Base-by-base conservation (phyloP, 331 rosid genomes). In the Dryas integrifolia region DNA sequence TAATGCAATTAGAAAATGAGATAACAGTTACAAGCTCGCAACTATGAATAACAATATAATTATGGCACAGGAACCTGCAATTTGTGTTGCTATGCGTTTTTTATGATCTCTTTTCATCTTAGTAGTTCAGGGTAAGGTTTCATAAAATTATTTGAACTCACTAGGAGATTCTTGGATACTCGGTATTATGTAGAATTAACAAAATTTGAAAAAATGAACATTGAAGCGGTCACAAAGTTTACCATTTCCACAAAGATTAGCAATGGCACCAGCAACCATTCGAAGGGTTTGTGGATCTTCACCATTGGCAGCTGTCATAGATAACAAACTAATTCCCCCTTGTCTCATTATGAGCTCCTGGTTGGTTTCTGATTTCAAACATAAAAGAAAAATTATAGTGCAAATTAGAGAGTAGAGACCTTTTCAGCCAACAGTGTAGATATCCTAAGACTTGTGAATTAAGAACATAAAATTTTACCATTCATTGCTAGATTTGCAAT, bases 171-270 rank as follows among this genome's bases (percentile, higher is more conserved):
- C 18, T 46, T 47, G 57, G 13, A 61, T 30, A 58, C 60, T 65
- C 52, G 21, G 67, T 48, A 74, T 11, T 7, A 45, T 50, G 65
- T 62, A 43, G 10, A 55, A 51, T 15, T 5, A 65, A 73, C 59
- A 73, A 78, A 76, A 43, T 0, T 26, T 65, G 16, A 68, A 50
- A 58, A 44, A 63, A 52, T 58, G 63, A 60, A 74, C 58, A 38
- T 65, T 43, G 47, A 65, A 82, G 47, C 72, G 77, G 66, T 74
- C 58, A 81, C 62, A 46, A 15, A 62, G 45, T 77, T 84, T 84
- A 95, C 99, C 99, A 69, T 95, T 95, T 77, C 99, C 99, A 38
- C 98, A 95, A 70, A 95, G 96, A 79, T 95, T 95, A 76, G 98
- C 99, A 26, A 95, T 85, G 53, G 99, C 99, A 60, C 99, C 99